Percentiles rank a stretch among this genome's conserved stretches.
These are phyloP conservation scores for Pichia nanzhaoensis DNA, from an alignment of 805 yeast genomes.

Conservation along the genomic window DNA sequence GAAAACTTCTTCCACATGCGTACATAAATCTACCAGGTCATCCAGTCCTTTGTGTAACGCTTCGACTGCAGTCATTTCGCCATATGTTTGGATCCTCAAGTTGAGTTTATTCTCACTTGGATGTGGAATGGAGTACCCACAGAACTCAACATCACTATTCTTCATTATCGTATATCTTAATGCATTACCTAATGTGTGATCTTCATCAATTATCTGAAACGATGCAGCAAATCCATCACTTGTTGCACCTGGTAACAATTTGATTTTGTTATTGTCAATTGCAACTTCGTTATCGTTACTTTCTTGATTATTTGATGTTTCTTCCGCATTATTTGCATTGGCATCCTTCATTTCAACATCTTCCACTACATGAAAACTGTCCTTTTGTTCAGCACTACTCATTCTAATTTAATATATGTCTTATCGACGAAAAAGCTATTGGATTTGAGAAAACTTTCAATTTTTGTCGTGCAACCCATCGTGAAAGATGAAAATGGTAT, in stretches of 20 bases:
- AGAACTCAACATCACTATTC: constrained; percentile 95
- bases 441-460: no score
- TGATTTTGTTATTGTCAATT: constrained; percentile 51
- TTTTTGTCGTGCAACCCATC: no score
- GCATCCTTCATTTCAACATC: neutral
- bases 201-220: constrained; percentile 88
- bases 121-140: constrained; percentile 98
- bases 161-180: constrained; percentile 92
- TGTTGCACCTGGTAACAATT: constrained; percentile 74
- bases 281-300: constrained; percentile 31
- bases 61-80: constrained; percentile 76
- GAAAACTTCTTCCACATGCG: constrained; percentile 74
- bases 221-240: constrained; percentile 95
- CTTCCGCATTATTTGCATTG: constrained; percentile 13
- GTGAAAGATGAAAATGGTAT: no score
- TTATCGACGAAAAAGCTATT: no score
- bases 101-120: constrained; percentile 90
- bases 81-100: constrained; percentile 91
- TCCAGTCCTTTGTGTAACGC: constrained; percentile 89
- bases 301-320: constrained; percentile 21
- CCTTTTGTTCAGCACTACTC: no score
- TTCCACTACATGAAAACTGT: no score
- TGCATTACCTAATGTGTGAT: constrained; percentile 94
- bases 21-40: constrained; percentile 76
- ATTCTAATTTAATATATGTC: no score